These are phyloP conservation scores for Dioscorea dumetorum DNA, from an alignment of 106 monocot genomes.

Conservation along the genomic window DNA sequence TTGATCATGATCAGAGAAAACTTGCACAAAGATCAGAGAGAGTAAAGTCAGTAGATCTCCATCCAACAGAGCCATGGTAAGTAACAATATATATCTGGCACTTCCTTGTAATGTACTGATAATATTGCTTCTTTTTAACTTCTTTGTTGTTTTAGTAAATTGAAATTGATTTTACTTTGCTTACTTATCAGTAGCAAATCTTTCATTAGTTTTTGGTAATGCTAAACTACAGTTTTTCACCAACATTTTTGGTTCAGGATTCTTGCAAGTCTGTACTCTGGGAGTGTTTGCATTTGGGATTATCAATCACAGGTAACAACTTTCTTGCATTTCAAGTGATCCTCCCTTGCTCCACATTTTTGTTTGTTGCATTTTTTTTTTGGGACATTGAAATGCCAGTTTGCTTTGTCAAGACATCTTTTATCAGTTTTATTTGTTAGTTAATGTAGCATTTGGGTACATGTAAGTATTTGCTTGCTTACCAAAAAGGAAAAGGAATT, in stretches of 20 bases:
- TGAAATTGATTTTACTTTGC: not conserved
- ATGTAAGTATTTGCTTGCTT: too few relatives aligned
- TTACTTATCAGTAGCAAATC: not conserved
- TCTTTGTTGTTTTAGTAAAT: not conserved
- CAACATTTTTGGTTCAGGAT: constrained; percentile 49
- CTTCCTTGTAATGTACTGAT: too few relatives aligned
- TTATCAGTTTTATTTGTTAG: too few relatives aligned
- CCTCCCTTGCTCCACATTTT: too few relatives aligned
- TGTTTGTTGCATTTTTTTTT: too few relatives aligned
- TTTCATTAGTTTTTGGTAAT: not conserved
- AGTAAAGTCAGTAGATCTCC: constrained; percentile 76
- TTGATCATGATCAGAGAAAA: constrained; percentile 54
- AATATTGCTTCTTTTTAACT: too few relatives aligned
- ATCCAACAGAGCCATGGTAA: constrained; percentile 96
- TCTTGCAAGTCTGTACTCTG: constrained; percentile 87
- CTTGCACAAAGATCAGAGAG: constrained; percentile 71
- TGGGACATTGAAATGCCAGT: too few relatives aligned
- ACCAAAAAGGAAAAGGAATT: too few relatives aligned
- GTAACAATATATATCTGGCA: not conserved
- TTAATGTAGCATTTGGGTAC: too few relatives aligned
- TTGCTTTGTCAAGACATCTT: too few relatives aligned
- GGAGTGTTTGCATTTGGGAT: constrained; percentile 92
- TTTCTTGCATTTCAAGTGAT: not conserved
- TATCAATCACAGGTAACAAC: constrained; percentile 69
- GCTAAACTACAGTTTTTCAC: not conserved